Conservation (phyloP, 2,329 filamentous ascomycete genomes). For the Fusarium graminum region DNA sequence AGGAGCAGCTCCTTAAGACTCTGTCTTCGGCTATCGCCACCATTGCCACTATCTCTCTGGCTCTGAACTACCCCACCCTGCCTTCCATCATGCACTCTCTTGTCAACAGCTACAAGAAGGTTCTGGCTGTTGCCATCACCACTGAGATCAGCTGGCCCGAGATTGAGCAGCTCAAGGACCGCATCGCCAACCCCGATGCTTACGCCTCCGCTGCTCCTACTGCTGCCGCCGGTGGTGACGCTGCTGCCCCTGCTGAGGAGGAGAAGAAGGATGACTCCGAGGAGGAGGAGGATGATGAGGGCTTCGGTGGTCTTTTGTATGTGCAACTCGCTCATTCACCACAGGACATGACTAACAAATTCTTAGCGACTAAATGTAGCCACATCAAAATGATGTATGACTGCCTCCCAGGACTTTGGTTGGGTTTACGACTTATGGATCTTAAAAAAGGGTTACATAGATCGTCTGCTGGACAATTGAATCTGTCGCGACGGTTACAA, state of each 20-base stretch:
- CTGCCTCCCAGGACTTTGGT: slow-evolving; percentile 59
- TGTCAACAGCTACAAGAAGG: slow-evolving; percentile 98
- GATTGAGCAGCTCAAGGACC: slow-evolving; percentile 98
- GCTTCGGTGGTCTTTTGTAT: slow-evolving; percentile 86
- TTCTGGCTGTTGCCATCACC: slow-evolving; percentile 87
- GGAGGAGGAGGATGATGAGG: slow-evolving; percentile 75
- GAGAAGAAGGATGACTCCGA: slow-evolving; percentile 76
- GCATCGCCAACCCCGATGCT: slow-evolving; percentile 97
- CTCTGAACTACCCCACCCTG: slow-evolving; percentile 93
- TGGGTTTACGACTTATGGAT: slow-evolving; percentile 61
- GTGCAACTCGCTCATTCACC: slow-evolving; percentile 45
- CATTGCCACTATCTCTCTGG: slow-evolving; percentile 92
- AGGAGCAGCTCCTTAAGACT: slow-evolving; percentile 90
- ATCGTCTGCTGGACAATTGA: slow-evolving; percentile 61
- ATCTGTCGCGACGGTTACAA: slow-evolving; percentile 52
- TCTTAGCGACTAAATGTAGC: slow-evolving; percentile 65
- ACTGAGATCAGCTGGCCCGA: slow-evolving; percentile 95
- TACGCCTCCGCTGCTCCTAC: slow-evolving; percentile 87
- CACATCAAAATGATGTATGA: slow-evolving; percentile 54
- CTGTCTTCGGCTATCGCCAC: slow-evolving; percentile 86
- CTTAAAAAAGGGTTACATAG: slow-evolving; percentile 60
- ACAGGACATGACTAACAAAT: slow-evolving; percentile 56
- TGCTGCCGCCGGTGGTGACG: slow-evolving; percentile 69
- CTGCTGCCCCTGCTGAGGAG: slow-evolving; percentile 68
- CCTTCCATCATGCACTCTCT: slow-evolving; percentile 97